Evolutionary conservation across 345 rosid species (phyloP).

Genomic region (Eucalyptus tenuipes): DNA sequence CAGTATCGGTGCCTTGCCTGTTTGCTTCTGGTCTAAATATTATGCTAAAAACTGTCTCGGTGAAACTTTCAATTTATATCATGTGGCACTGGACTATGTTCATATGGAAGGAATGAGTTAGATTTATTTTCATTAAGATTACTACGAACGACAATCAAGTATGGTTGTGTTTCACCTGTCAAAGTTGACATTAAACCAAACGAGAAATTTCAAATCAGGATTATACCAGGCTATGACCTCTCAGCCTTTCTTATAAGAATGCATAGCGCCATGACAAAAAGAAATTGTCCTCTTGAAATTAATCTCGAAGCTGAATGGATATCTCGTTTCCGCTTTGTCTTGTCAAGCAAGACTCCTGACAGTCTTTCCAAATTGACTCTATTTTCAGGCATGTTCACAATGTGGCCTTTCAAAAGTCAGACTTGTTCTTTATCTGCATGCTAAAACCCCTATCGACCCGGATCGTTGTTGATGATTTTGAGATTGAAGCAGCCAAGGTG

Average conservation of each 20-base stretch:
- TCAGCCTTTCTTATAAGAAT: not conserved
- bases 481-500: slow-evolving; percentile 89
- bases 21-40: not conserved
- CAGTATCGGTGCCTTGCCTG: not conserved
- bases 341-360: not conserved
- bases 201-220: not conserved
- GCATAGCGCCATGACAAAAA: not conserved
- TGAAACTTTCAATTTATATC: not conserved
- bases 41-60: not conserved
- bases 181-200: not conserved
- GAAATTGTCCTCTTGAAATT: not conserved
- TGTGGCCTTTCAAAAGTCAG: slow-evolving; percentile 81
- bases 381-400: slow-evolving; percentile 81
- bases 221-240: not conserved
- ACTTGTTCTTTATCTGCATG: slow-evolving; percentile 90
- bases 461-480: slow-evolving; percentile 51
- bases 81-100: not conserved
- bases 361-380: not conserved
- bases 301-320: not conserved
- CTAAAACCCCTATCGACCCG: slow-evolving; percentile 51
- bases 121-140: not conserved
- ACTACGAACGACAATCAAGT: not conserved
- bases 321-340: not conserved
- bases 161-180: not conserved
- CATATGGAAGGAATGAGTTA: not conserved